phyloP scores from a whole-genome alignment of 2,329 filamentous ascomycete species.

The Hypomyces perniciosus region DNA sequence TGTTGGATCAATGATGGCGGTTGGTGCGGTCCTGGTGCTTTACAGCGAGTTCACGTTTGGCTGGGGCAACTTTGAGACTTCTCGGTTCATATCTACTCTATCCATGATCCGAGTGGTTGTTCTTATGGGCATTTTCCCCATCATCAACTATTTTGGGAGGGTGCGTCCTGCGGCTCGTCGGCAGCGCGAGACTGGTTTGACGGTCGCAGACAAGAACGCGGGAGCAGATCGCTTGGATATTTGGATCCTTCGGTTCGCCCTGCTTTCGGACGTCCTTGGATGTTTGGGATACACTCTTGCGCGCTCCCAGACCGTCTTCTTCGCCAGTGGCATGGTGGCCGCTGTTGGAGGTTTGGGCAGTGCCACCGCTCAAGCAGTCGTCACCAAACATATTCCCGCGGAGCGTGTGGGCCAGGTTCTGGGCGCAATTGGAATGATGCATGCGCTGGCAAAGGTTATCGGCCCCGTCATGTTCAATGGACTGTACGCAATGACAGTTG shows the following conservation, averaged over 20 bases:
- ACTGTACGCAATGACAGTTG: conserved; percentile 77
- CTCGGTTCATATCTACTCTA: conserved; percentile 72
- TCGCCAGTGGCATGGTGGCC: conserved; percentile 64
- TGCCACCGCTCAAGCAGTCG: conserved; percentile 73
- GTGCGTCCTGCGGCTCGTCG: conserved; percentile 41
- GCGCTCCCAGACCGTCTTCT: conserved; percentile 57
- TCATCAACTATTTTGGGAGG: conserved; percentile 71
- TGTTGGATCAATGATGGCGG: conserved; percentile 75
- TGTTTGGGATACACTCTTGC: conserved; percentile 68
- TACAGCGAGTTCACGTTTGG: conserved; percentile 76
- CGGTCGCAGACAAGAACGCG: conserved; percentile 43
- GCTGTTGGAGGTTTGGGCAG: conserved; percentile 78
- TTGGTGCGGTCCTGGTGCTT: conserved; percentile 73
- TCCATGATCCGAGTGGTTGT: conserved; percentile 70
- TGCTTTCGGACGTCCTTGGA: conserved; percentile 71
- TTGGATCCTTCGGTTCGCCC: conserved; percentile 64
- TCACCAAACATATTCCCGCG: conserved; percentile 86
- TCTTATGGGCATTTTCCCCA: conserved; percentile 68
- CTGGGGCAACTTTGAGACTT: conserved; percentile 78
- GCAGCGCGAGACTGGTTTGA: conserved; percentile 30
- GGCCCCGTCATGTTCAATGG: conserved; percentile 79
- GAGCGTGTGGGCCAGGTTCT: conserved; percentile 81
- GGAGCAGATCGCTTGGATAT: conserved; percentile 78
- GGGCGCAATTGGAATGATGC: conserved; percentile 78
- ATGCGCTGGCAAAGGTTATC: conserved; percentile 72